Conservation (phyloP, 371 early-diverging fungal genomes). For the Neoconidiobolus thromboides region DNA sequence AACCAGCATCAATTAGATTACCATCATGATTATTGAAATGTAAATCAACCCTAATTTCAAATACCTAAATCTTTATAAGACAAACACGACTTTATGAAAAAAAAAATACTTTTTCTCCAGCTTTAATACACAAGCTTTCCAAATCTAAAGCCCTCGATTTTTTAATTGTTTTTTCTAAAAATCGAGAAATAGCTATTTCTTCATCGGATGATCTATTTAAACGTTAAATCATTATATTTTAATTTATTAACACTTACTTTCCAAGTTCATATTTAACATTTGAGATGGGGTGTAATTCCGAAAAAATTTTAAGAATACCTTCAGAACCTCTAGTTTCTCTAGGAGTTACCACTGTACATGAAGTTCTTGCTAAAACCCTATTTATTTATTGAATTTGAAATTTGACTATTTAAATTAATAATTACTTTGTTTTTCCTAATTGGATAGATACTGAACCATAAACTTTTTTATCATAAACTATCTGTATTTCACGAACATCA, state of each 20-base stretch:
- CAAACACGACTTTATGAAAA: background rate
- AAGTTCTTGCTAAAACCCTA: conserved; percentile 65
- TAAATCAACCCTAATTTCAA: conserved; percentile 77
- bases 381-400: background rate
- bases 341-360: conserved; percentile 77
- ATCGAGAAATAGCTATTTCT: conserved; percentile 61
- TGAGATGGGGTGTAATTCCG: conserved; percentile 77
- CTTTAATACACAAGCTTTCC: conserved; percentile 88
- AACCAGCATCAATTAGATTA: conserved; percentile 77
- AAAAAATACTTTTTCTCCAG: conserved; percentile 65
- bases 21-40: conserved; percentile 86
- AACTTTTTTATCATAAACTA: background rate
- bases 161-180: conserved; percentile 74
- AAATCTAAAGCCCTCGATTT: conserved; percentile 78
- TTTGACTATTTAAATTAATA: background rate
- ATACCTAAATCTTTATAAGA: conserved; percentile 34
- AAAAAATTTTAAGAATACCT: conserved; percentile 59
- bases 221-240: background rate
- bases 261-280: conserved; percentile 48
- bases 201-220: conserved; percentile 39
- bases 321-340: conserved; percentile 58
- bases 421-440: background rate
- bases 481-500: background rate
- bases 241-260: conserved; percentile 15
- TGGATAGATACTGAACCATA: background rate